Evolutionary conservation across 1,139 yeast species (phyloP).

Genomic region (Debaryomycetaceae sp.): DNA sequence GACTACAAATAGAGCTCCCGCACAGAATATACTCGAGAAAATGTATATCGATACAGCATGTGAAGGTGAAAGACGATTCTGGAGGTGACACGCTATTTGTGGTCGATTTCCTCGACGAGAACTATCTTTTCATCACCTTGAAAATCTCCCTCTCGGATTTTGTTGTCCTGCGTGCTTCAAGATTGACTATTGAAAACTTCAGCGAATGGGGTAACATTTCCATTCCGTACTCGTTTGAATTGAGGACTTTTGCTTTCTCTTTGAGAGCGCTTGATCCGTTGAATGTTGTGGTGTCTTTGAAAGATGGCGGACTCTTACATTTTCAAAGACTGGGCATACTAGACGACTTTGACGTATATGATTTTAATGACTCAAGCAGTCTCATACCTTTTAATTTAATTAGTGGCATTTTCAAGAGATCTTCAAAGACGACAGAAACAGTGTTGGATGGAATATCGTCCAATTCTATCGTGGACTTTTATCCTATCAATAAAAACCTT

Average conservation of each 20-base stretch:
- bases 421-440: slow-evolving; percentile 9
- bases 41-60: slow-evolving; percentile 17
- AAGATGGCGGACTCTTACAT: slow-evolving; percentile 69
- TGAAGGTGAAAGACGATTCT: slow-evolving; percentile 3
- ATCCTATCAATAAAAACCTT: slow-evolving; percentile 9
- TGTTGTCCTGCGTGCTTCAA: slow-evolving; percentile 12
- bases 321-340: slow-evolving; percentile 36
- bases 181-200: slow-evolving; percentile 27
- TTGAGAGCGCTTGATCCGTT: slow-evolving; percentile 44
- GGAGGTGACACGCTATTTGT: slow-evolving; percentile 14
- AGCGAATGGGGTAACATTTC: slow-evolving; percentile 60
- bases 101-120: slow-evolving; percentile 26
- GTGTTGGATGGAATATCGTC: slow-evolving; percentile 28
- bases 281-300: slow-evolving; percentile 52
- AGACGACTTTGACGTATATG: slow-evolving; percentile 44
- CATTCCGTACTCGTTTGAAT: slow-evolving; percentile 72
- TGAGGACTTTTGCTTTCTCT: slow-evolving; percentile 55
- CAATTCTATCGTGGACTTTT: slow-evolving; percentile 31
- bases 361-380: slow-evolving; percentile 53
- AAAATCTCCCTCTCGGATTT: slow-evolving; percentile 30
- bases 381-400: slow-evolving; percentile 40
- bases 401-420: slow-evolving; percentile 19
- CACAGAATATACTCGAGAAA: slow-evolving; percentile 25
- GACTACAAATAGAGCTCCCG: slow-evolving; percentile 29
- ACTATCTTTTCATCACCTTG: slow-evolving; percentile 31